Evolutionary conservation across 225 moss, liverwort and hornwort genomes (phyloP).

Genomic region (Climacium dendroides): DNA sequence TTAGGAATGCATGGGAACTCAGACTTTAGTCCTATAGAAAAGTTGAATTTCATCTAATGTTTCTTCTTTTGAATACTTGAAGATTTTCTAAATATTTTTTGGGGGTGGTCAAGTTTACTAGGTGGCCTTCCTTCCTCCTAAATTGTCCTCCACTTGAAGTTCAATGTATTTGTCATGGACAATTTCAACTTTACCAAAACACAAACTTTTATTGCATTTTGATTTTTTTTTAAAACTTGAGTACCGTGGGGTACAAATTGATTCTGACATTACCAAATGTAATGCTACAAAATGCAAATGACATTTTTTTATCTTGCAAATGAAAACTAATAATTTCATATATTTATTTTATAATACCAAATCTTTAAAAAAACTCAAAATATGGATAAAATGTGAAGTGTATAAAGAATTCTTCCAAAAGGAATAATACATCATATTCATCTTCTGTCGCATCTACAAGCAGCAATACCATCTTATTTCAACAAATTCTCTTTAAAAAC

Average conservation of each 20-base stretch:
- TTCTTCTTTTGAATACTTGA: neutral
- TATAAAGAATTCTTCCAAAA: neutral
- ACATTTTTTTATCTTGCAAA: neutral
- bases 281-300: neutral
- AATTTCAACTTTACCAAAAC: neutral
- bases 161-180: neutral
- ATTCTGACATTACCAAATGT: neutral
- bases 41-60: no score
- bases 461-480: neutral
- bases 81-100: neutral
- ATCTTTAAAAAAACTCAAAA: neutral
- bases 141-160: neutral
- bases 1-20: no score
- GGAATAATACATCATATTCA: neutral
- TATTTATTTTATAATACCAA: neutral
- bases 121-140: neutral
- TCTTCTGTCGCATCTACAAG: neutral
- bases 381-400: neutral
- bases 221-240: neutral
- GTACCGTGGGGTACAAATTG: fast-evolving
- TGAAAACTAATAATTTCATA: neutral
- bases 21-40: no score
- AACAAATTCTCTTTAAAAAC: neutral
- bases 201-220: neutral
- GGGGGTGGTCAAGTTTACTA: fast-evolving